Base-by-base conservation (phyloP, 129 eudicot species). In the Solidago caesia region DNA sequence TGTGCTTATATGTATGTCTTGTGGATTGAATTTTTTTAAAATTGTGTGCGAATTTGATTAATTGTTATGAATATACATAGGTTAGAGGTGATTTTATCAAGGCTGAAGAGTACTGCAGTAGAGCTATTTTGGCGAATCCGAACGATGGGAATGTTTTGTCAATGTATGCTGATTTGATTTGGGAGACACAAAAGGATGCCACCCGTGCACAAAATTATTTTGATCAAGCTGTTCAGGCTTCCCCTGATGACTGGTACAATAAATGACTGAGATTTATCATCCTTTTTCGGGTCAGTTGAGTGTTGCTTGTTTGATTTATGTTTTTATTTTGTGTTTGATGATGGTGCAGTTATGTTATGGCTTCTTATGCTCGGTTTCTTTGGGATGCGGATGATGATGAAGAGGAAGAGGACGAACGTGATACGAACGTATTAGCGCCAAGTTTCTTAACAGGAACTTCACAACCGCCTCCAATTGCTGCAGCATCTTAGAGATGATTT, bases 51-150 rank as follows among this genome's bases (percentile, higher is more conserved):
- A 44, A 2, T n/a, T 51, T 26, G 72, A 44, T 58, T 26, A n/a
- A 29, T 41, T 45, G 27, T 49, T 25, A 8, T 57, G 7, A n/a
- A n/a, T 71, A 45, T 9, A 1, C 55, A 48, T 79, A 86, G 91
- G 87, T 84, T 5, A 45, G 62, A 33, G 85, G 82, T 2, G 89
- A 89, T 66, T 76, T 71, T 63, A 39, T 10, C 2, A 86, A 86
- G 72, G 91, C 96, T 1, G 96, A 86, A 84, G 96, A 89, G 76
- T 89, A 84, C 57, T 89, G 89, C 77, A 87, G 87, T 45, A 78
- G 96, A 81, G 96, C 96, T 39, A 77, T 89, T 41, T 46, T 86
- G 62, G 89, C 84, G 8, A 84, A 82, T 41, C 88, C 91, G 0
- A 64, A 56, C 26, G 96, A 86, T 80, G 91, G 84, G 42, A 82